Percentiles rank a stretch among this genome's conserved stretches.
Conservation (phyloP, 192 early-diverging fungal genomes). For the Lobulomyces angularis region DNA sequence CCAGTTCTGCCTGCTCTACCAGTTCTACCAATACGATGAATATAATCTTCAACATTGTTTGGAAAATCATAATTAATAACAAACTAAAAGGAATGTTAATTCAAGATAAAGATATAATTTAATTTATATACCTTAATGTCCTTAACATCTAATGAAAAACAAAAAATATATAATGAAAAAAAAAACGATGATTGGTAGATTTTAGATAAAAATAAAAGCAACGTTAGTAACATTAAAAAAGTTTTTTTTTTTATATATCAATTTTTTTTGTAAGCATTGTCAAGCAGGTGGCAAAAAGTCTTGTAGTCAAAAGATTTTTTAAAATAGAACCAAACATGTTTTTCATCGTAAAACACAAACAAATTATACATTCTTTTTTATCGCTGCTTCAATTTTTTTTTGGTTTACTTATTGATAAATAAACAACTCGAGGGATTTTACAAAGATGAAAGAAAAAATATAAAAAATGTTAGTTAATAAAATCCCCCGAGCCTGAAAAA, state of each 20-base stretch:
- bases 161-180: conserved; percentile 2
- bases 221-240: not conserved
- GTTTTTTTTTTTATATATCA: too few species aligned
- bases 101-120: conserved; percentile 8
- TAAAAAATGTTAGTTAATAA: conserved; percentile 4
- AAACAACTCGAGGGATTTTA: not conserved
- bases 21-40: conserved; percentile 71
- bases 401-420: too few species aligned
- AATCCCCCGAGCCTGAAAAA: conserved; percentile 1
- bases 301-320: too few species aligned
- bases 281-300: too few species aligned
- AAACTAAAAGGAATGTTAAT: conserved; percentile 16
- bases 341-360: too few species aligned
- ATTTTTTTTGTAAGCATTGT: too few species aligned
- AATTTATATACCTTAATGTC: conserved; percentile 21
- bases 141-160: conserved; percentile 24
- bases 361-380: too few species aligned
- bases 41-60: conserved; percentile 84
- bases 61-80: conserved; percentile 95
- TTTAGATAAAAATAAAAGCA: not conserved
- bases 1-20: conserved; percentile 42
- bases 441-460: not conserved
- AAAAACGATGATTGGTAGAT: not conserved
- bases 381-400: too few species aligned
- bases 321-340: too few species aligned